Conservation (phyloP, 2,329 filamentous ascomycete species). For the Fusarium mangiferae region DNA sequence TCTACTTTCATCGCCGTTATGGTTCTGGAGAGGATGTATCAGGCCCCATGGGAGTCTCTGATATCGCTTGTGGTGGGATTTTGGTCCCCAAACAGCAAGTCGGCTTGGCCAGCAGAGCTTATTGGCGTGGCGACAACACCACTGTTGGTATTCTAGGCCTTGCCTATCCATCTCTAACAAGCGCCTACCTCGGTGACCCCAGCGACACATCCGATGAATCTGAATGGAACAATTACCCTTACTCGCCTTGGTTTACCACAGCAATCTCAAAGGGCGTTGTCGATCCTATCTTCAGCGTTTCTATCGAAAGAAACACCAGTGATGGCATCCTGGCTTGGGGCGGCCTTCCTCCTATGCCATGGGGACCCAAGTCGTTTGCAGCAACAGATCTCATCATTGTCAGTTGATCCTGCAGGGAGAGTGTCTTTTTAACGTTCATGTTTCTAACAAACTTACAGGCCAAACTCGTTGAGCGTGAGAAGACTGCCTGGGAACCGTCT, state of each 20-base stretch:
- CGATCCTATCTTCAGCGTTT: slow-evolving; percentile 59
- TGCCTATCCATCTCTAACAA: slow-evolving; percentile 62
- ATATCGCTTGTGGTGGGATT: slow-evolving; percentile 59
- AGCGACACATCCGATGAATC: slow-evolving; percentile 53
- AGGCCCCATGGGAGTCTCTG: slow-evolving; percentile 59
- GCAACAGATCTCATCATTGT: slow-evolving; percentile 59
- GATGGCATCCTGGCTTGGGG: slow-evolving; percentile 60
- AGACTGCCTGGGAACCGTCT: slow-evolving; percentile 58
- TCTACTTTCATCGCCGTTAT: slow-evolving; percentile 60
- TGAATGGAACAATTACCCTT: slow-evolving; percentile 53
- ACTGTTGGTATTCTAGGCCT: slow-evolving; percentile 63
- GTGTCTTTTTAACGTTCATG: background rate
- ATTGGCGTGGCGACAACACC: slow-evolving; percentile 63
- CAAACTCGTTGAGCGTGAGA: slow-evolving; percentile 52
- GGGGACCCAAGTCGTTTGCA: slow-evolving; percentile 45
- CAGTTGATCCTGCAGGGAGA: slow-evolving; percentile 34
- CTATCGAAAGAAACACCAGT: slow-evolving; percentile 59
- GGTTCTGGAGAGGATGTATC: slow-evolving; percentile 60
- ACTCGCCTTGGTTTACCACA: slow-evolving; percentile 60
- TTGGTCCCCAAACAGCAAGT: slow-evolving; percentile 58
- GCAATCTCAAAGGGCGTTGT: slow-evolving; percentile 59
- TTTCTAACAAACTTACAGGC: slow-evolving; percentile 48
- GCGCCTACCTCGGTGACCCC: slow-evolving; percentile 55
- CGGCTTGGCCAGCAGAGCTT: slow-evolving; percentile 60
- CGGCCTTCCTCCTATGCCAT: slow-evolving; percentile 54